Evolutionary conservation across 23 red algal species (phyloP), one percentile per base, ranked within the genome.

Genomic region (Gracilaria domingensis): DNA sequence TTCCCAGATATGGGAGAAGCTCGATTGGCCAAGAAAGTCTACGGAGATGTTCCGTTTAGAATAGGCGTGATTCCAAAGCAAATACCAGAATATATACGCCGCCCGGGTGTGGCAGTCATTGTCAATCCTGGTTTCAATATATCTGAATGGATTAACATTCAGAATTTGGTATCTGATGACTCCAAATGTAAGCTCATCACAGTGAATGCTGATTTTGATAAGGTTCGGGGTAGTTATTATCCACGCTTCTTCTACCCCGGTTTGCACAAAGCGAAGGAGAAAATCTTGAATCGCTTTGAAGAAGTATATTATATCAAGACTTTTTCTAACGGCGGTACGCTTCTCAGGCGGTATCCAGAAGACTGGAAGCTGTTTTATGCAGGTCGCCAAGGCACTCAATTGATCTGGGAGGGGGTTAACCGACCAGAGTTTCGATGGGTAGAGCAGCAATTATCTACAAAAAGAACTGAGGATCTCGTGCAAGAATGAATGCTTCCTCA

Each of bases 51-150:
- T 20, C 82, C 82, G 38, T 80, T 80, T 33, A 25, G 58, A 28
- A 77, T 95, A 25, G 55, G 71, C 61, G 74, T 37, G 33, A 67
- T 91, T 91, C 76, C 93, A 13, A 57, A 35, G 33, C 49, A 85
- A 34, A 5, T 66, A 21, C 67, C 80, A 48, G 38, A 28, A 34
- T 82, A 58, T 58, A 70, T 85, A 16, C 50, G 62, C 49, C 53
- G 71, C 0, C 69, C 64, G 55, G 65, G 54, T 0, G 44, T 98
- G 2, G 45, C 86, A 23, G 48, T 91, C 23, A 87, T 98, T 42
- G 87, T 98, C 21, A 83, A 95, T 26, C 96, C 96, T 28, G 96
- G 96, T 7, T 98, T 98, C 73, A 95, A 98, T 66, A 70, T 98
- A 33, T 66, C 86, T 30, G 96, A 98, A 60, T 98, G 94, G 93